Percentiles rank a stretch among this genome's conserved stretches.
Conservation (phyloP, 2,329 filamentous ascomycete genomes). For the Beauveria scarabaeidicola region DNA sequence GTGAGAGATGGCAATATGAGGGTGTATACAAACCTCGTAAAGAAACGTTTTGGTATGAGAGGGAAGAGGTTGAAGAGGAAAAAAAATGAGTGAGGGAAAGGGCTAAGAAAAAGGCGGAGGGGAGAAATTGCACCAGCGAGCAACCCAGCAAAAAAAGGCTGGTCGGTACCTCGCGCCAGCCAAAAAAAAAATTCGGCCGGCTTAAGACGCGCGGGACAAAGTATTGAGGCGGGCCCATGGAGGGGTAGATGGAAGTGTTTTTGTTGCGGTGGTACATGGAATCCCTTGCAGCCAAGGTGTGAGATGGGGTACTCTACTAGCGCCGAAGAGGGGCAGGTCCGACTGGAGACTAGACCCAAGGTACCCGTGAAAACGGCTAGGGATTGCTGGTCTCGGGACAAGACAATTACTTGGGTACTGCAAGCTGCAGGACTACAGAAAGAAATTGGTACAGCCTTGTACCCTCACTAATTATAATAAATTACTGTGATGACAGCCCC, state of each 20-base stretch:
- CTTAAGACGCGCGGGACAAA: conserved; percentile 1
- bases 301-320: background rate
- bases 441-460: background rate
- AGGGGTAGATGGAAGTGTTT: conserved; percentile 1
- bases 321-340: background rate
- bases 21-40: background rate
- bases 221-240: conserved; percentile 3
- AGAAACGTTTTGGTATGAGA: background rate
- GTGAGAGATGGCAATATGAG: background rate
- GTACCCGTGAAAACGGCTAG: background rate
- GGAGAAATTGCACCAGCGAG: background rate
- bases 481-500: background rate
- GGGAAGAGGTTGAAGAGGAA: background rate
- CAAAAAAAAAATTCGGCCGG: conserved; percentile 1
- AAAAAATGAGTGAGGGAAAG: background rate
- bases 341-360: background rate
- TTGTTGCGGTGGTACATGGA: background rate
- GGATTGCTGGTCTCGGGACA: background rate
- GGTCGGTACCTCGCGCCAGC: conserved; percentile 8
- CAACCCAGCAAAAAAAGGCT: background rate
- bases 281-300: background rate
- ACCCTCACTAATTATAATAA: background rate
- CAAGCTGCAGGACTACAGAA: too few species aligned
- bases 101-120: conserved; percentile 8
- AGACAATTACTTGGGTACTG: too few species aligned